Evolutionary conservation across 441 rosid species (phyloP).

Genomic region (Euphorbia celastroides): DNA sequence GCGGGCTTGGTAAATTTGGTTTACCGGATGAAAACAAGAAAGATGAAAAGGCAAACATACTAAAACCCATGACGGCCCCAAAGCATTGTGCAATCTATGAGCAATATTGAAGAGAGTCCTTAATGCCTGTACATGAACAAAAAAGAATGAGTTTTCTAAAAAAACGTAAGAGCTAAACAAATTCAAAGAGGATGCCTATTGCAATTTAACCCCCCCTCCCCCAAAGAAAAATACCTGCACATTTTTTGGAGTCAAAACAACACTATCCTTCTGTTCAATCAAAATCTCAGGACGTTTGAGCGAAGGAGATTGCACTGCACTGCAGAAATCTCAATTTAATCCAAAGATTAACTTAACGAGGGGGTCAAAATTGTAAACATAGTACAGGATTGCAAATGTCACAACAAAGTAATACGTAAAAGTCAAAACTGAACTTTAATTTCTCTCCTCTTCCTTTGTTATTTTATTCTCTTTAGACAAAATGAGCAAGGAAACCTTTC

Average conservation of each 20-base stretch:
- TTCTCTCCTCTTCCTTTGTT: not conserved
- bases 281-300: constrained; percentile 72
- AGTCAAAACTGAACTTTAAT: not conserved
- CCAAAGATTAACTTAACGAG: constrained; percentile 22
- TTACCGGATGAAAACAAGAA: constrained; percentile 19
- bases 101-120: constrained; percentile 97
- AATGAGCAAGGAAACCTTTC: not conserved
- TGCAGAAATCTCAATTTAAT: constrained; percentile 52
- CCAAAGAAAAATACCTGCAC: constrained; percentile 66
- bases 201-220: constrained; percentile 6
- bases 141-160: not conserved
- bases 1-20: constrained; percentile 6
- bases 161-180: not conserved
- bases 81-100: constrained; percentile 88
- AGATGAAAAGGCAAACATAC: constrained; percentile 43
- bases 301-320: constrained; percentile 64
- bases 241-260: constrained; percentile 91
- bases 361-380: constrained; percentile 1
- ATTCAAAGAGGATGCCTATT: constrained; percentile 1
- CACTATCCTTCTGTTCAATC: constrained; percentile 68
- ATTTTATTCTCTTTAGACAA: not conserved
- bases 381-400: not conserved
- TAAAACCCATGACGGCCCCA: constrained; percentile 99
- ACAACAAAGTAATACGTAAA: not conserved
- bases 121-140: constrained; percentile 55